Base-by-base conservation (phyloP, 768 basidiomycete species). In the Melanogaster broomeanus region DNA sequence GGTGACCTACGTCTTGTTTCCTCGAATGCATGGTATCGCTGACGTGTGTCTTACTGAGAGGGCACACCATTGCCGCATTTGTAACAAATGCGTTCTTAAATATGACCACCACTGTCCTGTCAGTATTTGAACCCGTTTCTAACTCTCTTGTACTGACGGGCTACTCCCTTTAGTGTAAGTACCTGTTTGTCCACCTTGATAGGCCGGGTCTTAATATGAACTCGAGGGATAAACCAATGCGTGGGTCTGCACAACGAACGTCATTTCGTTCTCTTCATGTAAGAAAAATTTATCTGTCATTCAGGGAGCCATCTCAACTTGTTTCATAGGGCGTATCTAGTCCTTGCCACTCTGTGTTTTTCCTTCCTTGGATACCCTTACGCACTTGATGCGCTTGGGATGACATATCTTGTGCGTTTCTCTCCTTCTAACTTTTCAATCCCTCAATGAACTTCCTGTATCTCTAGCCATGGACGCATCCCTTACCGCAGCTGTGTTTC, bases 251-350 rank as follows among this genome's bases (percentile, higher is more conserved):
- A 96, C 65, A 99, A 98, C 60, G 95, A 98, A 65, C 85, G 96
- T 0, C 93, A 98, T 71, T 99, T 99, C 61, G 80, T 96, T 34
- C 74, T 98, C 42, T 99, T 98, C 79, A 88, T 98, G 92, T 91
- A 56, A 49, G 86, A 71, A 7, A 7, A 7, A 7, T 45, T 9
- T 4, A 30, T 34, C 6, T 9, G 25, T 31, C 13, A 11, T 35
- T 6, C 24, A 9, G 28, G 12, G 6, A n/a, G 25, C 35, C 41
- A n/a, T 27, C 34, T n/a, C 21, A 2, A n/a, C 30, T 1, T 7
- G 6, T 48, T 30, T 43, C 10, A 13, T 40, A 95, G 93, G 83
- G 75, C 77, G 25, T 97, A 96, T 69, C 84, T 98, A 34, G 83
- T 89, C 19, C 50, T 93, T 2, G 76, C 84, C 1, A 83, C 88